A percentile compares a stretch with the other conserved stretches of the same genome.
Evolutionary conservation across 2,329 filamentous ascomycete genomes (phyloP).

Genomic region (Trichoderma citrinoviride): DNA sequence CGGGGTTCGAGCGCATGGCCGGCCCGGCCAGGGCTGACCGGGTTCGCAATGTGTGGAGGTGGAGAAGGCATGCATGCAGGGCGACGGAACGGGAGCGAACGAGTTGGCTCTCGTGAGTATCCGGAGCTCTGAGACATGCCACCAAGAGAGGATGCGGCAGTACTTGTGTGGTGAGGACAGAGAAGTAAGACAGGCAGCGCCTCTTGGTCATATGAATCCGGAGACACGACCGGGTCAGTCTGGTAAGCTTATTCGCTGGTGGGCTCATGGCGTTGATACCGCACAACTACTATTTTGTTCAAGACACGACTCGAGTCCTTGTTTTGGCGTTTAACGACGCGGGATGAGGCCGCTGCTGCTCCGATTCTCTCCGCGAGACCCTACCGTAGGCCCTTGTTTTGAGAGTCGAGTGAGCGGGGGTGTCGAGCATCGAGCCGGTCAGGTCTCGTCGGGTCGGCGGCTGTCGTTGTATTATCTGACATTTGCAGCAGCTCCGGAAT

Average conservation of each 20-base stretch:
- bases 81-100: not conserved
- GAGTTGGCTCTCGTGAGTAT: not conserved
- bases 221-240: too few species aligned
- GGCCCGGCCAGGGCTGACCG: conserved; percentile 9
- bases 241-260: not conserved
- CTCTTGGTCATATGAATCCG: not conserved
- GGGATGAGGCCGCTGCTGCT: conserved; percentile 9
- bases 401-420: not conserved
- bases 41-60: conserved; percentile 7
- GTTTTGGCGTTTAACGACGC: not conserved
- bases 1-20: not conserved
- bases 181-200: too few species aligned
- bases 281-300: too few species aligned
- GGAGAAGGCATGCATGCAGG: conserved; percentile 17
- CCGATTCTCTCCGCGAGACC: conserved; percentile 20
- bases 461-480: not conserved
- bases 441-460: not conserved
- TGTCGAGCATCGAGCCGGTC: not conserved
- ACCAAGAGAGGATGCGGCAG: not conserved
- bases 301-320: too few species aligned
- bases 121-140: not conserved
- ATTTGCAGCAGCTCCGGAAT: too few species aligned
- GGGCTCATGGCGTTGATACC: not conserved
- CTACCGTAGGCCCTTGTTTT: not conserved
- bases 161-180: too few species aligned